phyloP scores from a whole-genome alignment of 768 basidiomycete genomes.

The Leucocoprinus leucothites region DNA sequence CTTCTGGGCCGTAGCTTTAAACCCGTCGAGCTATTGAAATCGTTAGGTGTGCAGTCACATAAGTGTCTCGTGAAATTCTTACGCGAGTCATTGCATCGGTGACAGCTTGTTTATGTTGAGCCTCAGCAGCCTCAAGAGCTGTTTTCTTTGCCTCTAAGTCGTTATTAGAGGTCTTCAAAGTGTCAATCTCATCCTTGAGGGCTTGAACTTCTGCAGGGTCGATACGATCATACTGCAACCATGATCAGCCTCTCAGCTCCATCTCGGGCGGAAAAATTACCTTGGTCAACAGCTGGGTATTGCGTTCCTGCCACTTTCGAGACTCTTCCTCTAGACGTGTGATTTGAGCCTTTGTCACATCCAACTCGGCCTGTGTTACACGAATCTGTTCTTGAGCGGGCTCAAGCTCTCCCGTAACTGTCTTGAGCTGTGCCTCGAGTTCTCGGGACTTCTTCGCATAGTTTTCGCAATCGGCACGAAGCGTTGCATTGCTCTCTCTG shows the following conservation, averaged over 20 bases:
- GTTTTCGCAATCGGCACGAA: constrained; percentile 75
- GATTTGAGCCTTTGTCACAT: constrained; percentile 64
- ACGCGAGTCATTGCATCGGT: constrained; percentile 17
- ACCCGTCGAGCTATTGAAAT: constrained; percentile 33
- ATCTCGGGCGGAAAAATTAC: constrained; percentile 27
- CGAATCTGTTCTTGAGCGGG: constrained; percentile 73
- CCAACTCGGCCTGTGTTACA: constrained; percentile 68
- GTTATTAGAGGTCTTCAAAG: constrained; percentile 31
- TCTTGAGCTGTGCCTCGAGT: constrained; percentile 60
- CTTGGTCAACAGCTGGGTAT: constrained; percentile 77
- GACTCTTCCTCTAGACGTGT: constrained; percentile 72
- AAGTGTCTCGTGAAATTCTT: background rate
- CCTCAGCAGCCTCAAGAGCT: constrained; percentile 14
- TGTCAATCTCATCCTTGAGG: constrained; percentile 69
- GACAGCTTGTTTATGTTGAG: constrained; percentile 3
- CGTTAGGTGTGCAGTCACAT: background rate
- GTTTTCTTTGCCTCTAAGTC: constrained; percentile 19
- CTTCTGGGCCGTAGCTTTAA: constrained; percentile 29
- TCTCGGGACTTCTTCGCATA: constrained; percentile 65
- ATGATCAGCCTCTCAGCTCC: background rate
- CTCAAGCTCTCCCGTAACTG: constrained; percentile 60
- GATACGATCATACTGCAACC: constrained; percentile 74
- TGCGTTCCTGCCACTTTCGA: constrained; percentile 82
- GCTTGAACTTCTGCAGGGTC: constrained; percentile 83
- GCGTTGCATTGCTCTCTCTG: constrained; percentile 84